Percentiles rank a stretch among this genome's conserved stretches.
These are phyloP conservation scores for Geotrichum aggregatum DNA, from an alignment of 1,139 yeast species.

Conservation along the genomic window DNA sequence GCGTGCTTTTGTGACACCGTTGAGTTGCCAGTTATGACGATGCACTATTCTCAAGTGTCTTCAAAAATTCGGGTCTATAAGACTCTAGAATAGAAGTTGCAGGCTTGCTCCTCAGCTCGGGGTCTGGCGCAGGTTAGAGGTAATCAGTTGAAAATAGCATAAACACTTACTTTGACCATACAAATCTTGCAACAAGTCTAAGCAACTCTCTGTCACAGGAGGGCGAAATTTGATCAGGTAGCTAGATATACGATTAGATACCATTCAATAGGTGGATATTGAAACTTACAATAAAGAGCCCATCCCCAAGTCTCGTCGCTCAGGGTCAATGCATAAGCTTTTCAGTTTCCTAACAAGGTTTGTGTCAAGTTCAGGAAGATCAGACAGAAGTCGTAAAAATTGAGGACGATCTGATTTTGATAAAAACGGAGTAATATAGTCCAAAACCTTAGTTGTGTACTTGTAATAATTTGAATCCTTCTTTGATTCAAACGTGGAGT, in stretches of 20 bases:
- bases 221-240: constrained; percentile 88
- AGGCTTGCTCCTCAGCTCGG: constrained; percentile 17
- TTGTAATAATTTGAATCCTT: constrained; percentile 35
- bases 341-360: constrained; percentile 60
- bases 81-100: constrained; percentile 16
- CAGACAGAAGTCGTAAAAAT: constrained; percentile 78
- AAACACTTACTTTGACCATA: constrained; percentile 37
- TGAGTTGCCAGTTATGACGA: background rate
- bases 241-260: constrained; percentile 42
- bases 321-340: constrained; percentile 82
- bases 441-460: constrained; percentile 73
- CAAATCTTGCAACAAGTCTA: constrained; percentile 60
- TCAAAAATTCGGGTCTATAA: constrained; percentile 20
- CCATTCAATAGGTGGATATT: background rate
- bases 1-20: too few relatives aligned
- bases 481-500: constrained; percentile 10
- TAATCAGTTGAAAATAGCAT: background rate
- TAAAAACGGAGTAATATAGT: constrained; percentile 75
- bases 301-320: constrained; percentile 59
- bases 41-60: constrained; percentile 7
- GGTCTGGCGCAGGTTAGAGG: constrained; percentile 6
- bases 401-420: constrained; percentile 75
- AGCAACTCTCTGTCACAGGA: constrained; percentile 65
- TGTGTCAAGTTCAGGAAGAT: constrained; percentile 69
- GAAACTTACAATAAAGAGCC: constrained; percentile 43